Evolutionary conservation across 2,329 filamentous ascomycete species (phyloP), one percentile per base, ranked within the genome.

Genomic region (Chalaropsis ovoidea): DNA sequence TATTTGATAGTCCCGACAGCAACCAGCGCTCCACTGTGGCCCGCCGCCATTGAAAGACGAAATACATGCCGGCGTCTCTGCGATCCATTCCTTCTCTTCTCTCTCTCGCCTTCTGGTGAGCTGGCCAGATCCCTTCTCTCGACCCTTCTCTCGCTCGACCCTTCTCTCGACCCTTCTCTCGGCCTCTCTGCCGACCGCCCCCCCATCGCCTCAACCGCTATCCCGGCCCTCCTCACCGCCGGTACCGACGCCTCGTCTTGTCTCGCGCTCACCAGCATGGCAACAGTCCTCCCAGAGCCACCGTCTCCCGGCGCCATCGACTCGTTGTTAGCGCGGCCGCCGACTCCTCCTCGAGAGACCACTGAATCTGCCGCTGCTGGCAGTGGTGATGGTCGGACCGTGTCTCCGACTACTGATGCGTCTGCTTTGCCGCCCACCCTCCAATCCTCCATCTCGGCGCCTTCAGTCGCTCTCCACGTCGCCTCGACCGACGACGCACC

Each of bases 311-410:
- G 61, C 52, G 43, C 22, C n/a, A n/a, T 47, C 19, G 80, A 83
- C 69, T 77, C 78, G 66, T 76, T 85, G 64, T 77, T 80, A 69
- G 74, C 82, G 68, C 80, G 84, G 73, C 85, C 85, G 31, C 85
- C 86, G n/a, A 88, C 85, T 42, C 85, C 86, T 60, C 85, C 85
- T n/a, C 81, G 80, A 70, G 82, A 79, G 43, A 75, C 73, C 39
- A 72, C 73, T 70, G 77, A 78, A 61, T 65, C 71, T 45, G 70
- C 73, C n/a, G 70, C 75, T 56, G 70, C 71, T 49, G 74, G 74
- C 69, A 73, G 75, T 42, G 69, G 75, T n/a, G 71, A 77, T 71
- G 75, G 80, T 68, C 72, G 72, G 72, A 67, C 68, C 72, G 52
- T 17, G 31, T 24, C 24, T 35, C n/a, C 61, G 8, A 31, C 8